Conservation (phyloP, 192 early-diverging fungal genomes). For the Coemansia sp. region DNA sequence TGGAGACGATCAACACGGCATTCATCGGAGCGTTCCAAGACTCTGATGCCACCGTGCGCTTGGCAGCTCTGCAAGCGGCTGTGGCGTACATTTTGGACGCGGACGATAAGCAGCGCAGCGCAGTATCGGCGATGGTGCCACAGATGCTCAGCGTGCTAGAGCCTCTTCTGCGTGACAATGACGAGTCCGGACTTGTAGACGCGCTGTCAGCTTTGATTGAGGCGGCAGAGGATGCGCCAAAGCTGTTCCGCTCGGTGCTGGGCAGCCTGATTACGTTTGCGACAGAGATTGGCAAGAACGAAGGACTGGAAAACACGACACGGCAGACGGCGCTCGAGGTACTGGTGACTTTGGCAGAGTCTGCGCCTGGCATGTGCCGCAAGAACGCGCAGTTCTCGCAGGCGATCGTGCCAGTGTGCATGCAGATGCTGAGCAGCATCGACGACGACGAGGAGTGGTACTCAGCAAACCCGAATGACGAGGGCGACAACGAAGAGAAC, state of each 20-base stretch:
- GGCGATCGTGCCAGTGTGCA: constrained; percentile 81
- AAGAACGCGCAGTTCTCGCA: constrained; percentile 83
- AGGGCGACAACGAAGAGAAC: constrained; percentile 88
- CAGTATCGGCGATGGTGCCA: constrained; percentile 64
- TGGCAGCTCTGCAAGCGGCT: constrained; percentile 75
- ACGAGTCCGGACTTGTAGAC: constrained; percentile 74
- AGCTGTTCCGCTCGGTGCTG: constrained; percentile 82
- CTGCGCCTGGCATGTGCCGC: constrained; percentile 85
- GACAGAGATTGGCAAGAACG: constrained; percentile 77
- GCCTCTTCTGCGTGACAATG: constrained; percentile 67
- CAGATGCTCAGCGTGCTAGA: constrained; percentile 83
- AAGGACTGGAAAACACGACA: constrained; percentile 77
- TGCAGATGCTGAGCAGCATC: constrained; percentile 95
- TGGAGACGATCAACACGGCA: constrained; percentile 68
- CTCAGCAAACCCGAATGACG: constrained; percentile 82
- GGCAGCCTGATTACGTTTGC: constrained; percentile 75
- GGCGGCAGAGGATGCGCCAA: constrained; percentile 81
- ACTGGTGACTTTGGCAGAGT: constrained; percentile 88
- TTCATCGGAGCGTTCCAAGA: constrained; percentile 78
- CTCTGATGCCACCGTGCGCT: constrained; percentile 66
- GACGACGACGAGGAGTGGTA: constrained; percentile 92
- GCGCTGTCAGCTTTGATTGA: constrained; percentile 82
- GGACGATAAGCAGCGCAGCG: constrained; percentile 55
- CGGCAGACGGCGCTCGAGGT: constrained; percentile 93
- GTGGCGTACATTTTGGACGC: constrained; percentile 78